A percentile compares a stretch with the other conserved stretches of the same genome.
These are phyloP conservation scores for Malassezia equina DNA, from an alignment of 1,284 basidiomycete genomes.

Conservation along the genomic window DNA sequence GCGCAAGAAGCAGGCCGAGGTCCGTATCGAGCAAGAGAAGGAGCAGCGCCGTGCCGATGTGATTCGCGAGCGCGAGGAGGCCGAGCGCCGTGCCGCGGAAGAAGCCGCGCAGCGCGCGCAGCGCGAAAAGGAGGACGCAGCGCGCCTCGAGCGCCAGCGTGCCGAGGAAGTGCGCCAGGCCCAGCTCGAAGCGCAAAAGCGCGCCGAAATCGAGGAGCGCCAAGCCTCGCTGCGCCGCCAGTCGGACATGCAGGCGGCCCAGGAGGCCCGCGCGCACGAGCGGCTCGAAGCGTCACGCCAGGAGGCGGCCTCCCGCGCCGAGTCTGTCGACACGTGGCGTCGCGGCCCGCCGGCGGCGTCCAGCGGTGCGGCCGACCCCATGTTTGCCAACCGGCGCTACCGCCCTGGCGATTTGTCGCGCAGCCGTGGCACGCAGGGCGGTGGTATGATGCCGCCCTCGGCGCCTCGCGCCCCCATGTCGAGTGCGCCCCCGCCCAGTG, in stretches of 20 bases:
- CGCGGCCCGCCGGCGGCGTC: constrained; percentile 9
- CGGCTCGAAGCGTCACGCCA: constrained; percentile 8
- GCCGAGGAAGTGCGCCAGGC: constrained; percentile 37
- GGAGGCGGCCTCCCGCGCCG: constrained; percentile 4
- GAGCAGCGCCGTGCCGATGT: constrained; percentile 54
- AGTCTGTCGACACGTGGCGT: constrained; percentile 7
- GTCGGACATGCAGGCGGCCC: constrained; percentile 33
- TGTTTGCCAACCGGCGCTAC: constrained; percentile 19
- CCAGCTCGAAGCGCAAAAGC: constrained; percentile 42
- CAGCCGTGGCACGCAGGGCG: background rate
- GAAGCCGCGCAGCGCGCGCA: constrained; percentile 12
- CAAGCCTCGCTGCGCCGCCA: constrained; percentile 34
- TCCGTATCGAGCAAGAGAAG: constrained; percentile 78
- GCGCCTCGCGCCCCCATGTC: constrained; percentile 1
- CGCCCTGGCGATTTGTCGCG: constrained; percentile 15
- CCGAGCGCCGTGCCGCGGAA: constrained; percentile 33
- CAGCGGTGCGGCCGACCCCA: constrained; percentile 12
- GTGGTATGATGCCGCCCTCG: background rate
- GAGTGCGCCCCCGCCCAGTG: background rate
- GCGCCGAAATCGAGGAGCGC: constrained; percentile 43
- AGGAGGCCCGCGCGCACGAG: constrained; percentile 32
- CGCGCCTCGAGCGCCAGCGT: constrained; percentile 23
- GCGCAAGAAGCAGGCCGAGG: constrained; percentile 56
- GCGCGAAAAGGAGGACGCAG: constrained; percentile 18
- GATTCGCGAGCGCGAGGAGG: constrained; percentile 32